Evolutionary conservation across 768 basidiomycete genomes (phyloP).

Genomic region (Auricularia sp.): DNA sequence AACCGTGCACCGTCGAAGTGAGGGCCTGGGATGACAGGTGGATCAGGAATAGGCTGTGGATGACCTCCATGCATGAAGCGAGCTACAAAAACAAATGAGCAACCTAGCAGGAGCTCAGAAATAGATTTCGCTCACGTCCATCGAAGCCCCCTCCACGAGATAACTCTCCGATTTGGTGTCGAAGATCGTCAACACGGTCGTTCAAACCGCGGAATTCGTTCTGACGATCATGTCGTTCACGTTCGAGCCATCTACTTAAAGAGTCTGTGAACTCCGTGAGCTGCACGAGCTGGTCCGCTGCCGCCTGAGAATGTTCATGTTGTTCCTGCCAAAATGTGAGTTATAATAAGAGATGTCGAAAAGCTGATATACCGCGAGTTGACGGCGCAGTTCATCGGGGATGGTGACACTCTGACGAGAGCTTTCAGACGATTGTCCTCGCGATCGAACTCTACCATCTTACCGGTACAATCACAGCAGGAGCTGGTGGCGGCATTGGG

Average conservation of each 20-base stretch:
- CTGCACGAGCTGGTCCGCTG: conserved; percentile 10
- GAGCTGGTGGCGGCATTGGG: neutral
- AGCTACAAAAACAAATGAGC: neutral
- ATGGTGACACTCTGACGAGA: neutral
- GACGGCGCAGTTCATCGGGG: neutral
- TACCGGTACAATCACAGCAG: neutral
- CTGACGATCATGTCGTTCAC: conserved; percentile 72
- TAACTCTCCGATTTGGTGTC: conserved; percentile 12
- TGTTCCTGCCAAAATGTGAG: neutral
- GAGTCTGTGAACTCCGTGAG: conserved; percentile 51
- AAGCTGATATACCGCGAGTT: neutral
- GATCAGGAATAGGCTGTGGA: neutral
- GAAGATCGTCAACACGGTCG: conserved; percentile 44
- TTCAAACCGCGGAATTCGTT: conserved; percentile 57
- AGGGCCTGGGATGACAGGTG: neutral
- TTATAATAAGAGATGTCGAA: neutral
- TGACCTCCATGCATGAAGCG: neutral
- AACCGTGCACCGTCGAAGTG: too few species aligned
- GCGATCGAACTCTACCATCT: neutral
- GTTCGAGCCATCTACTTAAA: conserved; percentile 69
- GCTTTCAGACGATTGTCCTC: neutral
- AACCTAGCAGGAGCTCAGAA: too few species aligned
- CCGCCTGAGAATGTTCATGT: neutral
- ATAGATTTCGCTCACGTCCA: neutral
- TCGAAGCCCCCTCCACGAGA: neutral